Evolutionary conservation across 2,329 filamentous ascomycete genomes (phyloP).

Genomic region (Fusarium duplospermum): DNA sequence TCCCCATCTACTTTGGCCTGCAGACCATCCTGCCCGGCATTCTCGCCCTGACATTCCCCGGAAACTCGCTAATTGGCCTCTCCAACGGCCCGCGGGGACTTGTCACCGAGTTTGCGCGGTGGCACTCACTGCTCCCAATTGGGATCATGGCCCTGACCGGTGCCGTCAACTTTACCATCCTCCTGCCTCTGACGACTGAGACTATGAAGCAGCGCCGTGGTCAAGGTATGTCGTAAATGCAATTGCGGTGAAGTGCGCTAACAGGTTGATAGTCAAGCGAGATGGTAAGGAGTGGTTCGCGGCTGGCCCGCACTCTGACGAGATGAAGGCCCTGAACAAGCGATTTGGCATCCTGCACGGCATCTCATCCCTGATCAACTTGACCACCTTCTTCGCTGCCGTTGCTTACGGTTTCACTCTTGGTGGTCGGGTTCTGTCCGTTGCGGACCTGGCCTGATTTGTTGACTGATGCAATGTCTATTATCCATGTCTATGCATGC

Average conservation of each 20-base stretch:
- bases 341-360: constrained; percentile 85
- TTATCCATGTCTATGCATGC: constrained; percentile 1
- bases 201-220: constrained; percentile 80
- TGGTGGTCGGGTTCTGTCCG: constrained; percentile 68
- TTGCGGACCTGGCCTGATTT: constrained; percentile 43
- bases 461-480: constrained; percentile 7
- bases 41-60: constrained; percentile 84
- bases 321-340: constrained; percentile 86
- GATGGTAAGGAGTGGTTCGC: constrained; percentile 92
- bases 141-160: constrained; percentile 77
- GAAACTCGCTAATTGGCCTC: constrained; percentile 62
- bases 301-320: constrained; percentile 79
- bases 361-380: constrained; percentile 81
- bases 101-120: constrained; percentile 69
- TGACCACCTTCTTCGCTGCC: constrained; percentile 75
- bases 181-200: constrained; percentile 81
- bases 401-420: constrained; percentile 84
- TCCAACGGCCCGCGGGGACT: constrained; percentile 65
- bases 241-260: constrained; percentile 12
- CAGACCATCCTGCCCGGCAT: constrained; percentile 81
- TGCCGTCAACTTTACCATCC: constrained; percentile 74
- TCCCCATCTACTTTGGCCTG: constrained; percentile 89
- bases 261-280: constrained; percentile 71
- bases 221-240: constrained; percentile 70
- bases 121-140: constrained; percentile 75